phyloP scores from a whole-genome alignment of 75 land plant species.

The Pseudotsuga menziesii region DNA sequence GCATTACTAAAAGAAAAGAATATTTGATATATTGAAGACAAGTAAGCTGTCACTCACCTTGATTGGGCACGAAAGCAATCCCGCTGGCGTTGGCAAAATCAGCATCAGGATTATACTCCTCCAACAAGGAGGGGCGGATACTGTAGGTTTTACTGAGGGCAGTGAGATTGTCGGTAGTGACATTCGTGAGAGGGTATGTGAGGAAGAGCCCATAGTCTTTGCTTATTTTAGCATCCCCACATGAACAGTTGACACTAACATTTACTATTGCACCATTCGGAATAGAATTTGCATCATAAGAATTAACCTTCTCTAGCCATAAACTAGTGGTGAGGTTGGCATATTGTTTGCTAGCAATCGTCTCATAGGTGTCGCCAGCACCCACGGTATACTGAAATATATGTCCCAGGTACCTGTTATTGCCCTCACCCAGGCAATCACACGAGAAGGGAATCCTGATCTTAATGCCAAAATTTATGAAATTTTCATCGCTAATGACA shows the following conservation, averaged over 20 bases:
- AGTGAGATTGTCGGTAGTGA: slow-evolving; percentile 25
- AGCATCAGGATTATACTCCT: slow-evolving; percentile 40
- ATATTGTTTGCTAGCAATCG: slow-evolving; percentile 21
- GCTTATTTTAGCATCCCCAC: slow-evolving; percentile 58
- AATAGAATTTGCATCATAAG: slow-evolving; percentile 19
- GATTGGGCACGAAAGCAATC: slow-evolving; percentile 45
- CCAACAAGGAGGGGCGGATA: slow-evolving; percentile 27
- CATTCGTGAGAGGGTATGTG: slow-evolving; percentile 51
- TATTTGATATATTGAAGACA: too few relatives aligned
- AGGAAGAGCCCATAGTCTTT: slow-evolving; percentile 66
- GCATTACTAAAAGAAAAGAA: too few relatives aligned
- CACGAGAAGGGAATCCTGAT: slow-evolving; percentile 62
- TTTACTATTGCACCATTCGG: slow-evolving; percentile 20
- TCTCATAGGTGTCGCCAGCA: slow-evolving; percentile 30
- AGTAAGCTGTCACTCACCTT: slow-evolving; percentile 7
- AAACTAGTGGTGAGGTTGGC: slow-evolving; percentile 41
- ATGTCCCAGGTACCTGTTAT: slow-evolving; percentile 30
- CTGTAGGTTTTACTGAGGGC: slow-evolving; percentile 24
- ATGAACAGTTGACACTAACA: slow-evolving; percentile 79
- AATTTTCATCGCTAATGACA: neutral
- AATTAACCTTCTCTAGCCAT: slow-evolving; percentile 30
- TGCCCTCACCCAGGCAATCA: slow-evolving; percentile 34
- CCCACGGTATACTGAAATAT: slow-evolving; percentile 30
- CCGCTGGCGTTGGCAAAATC: slow-evolving; percentile 39
- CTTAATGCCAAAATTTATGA: neutral